Evolutionary conservation across 306 rosid genomes (phyloP).

Genomic region (Glycine soja): DNA sequence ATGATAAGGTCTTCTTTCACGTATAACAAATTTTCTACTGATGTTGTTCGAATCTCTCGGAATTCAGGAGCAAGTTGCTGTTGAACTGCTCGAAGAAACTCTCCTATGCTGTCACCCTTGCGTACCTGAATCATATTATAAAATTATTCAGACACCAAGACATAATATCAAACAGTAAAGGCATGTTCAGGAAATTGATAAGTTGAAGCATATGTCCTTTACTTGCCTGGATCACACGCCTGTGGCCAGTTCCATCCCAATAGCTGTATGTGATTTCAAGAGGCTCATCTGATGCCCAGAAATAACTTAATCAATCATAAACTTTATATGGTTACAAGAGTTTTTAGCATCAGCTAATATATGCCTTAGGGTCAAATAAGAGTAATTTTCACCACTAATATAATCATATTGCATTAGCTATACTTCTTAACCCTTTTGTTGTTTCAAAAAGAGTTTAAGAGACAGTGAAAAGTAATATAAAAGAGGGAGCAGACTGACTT

Average conservation of each 20-base stretch:
- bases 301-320: constrained; percentile 10
- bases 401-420: constrained; percentile 30
- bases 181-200: constrained; percentile 7
- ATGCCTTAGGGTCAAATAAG: constrained; percentile 44
- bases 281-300: constrained; percentile 75
- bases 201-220: constrained; percentile 36
- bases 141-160: constrained; percentile 31
- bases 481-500: constrained; percentile 57
- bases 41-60: constrained; percentile 92
- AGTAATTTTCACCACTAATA: constrained; percentile 2
- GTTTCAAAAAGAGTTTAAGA: not conserved
- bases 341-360: not conserved
- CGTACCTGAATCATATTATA: constrained; percentile 62
- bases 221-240: constrained; percentile 86
- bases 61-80: constrained; percentile 96
- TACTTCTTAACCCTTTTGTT: not conserved
- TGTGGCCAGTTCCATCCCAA: constrained; percentile 99
- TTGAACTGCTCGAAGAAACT: constrained; percentile 89
- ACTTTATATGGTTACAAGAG: not conserved
- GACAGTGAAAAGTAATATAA: not conserved
- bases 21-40: constrained; percentile 94
- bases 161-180: constrained; percentile 7
- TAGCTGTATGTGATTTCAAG: constrained; percentile 95
- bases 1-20: constrained; percentile 98
- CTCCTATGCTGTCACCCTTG: constrained; percentile 91